Percentiles rank a stretch among this genome's conserved stretches.
phyloP scores from a whole-genome alignment of 2,329 filamentous ascomycete species.

The Colletotrichum destructivum region DNA sequence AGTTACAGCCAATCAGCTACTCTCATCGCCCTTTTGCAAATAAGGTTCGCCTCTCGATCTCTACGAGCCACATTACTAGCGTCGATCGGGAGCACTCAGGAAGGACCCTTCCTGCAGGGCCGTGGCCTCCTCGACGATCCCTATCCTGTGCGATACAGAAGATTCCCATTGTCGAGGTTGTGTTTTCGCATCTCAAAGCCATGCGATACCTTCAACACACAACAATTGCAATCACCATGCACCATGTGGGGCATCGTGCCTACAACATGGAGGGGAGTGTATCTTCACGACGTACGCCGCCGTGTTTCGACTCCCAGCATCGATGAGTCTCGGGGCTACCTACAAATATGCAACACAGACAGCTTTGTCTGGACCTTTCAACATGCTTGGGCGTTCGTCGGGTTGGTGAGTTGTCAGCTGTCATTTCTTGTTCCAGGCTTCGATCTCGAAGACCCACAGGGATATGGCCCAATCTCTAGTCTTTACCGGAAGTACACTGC shows the following conservation, averaged over 20 bases:
- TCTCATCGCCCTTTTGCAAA: background rate
- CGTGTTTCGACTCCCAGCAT: background rate
- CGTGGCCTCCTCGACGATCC: constrained; percentile 6
- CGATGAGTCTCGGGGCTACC: background rate
- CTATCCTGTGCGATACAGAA: background rate
- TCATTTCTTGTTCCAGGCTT: background rate
- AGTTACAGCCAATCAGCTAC: constrained; percentile 26
- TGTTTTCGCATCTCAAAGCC: constrained; percentile 22
- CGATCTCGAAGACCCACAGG: constrained; percentile 2
- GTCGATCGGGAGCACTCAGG: constrained; percentile 46
- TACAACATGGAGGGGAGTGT: constrained; percentile 34
- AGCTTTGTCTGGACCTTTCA: background rate
- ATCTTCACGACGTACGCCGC: background rate
- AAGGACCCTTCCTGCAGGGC: constrained; percentile 37
- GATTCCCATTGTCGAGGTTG: constrained; percentile 19
- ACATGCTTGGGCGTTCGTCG: background rate
- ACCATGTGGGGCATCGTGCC: constrained; percentile 8
- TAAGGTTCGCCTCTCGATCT: constrained; percentile 46
- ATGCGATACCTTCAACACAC: constrained; percentile 9
- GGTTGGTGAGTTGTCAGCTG: background rate
- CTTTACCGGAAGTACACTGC: no score
- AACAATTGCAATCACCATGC: background rate
- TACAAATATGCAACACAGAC: no score
- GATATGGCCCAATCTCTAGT: background rate
- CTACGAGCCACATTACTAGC: constrained; percentile 48